A percentile compares a stretch with the other conserved stretches of the same genome.
Evolutionary conservation across 176 grass and related monocot genomes (phyloP).

Genomic region (Oryza nivara): DNA sequence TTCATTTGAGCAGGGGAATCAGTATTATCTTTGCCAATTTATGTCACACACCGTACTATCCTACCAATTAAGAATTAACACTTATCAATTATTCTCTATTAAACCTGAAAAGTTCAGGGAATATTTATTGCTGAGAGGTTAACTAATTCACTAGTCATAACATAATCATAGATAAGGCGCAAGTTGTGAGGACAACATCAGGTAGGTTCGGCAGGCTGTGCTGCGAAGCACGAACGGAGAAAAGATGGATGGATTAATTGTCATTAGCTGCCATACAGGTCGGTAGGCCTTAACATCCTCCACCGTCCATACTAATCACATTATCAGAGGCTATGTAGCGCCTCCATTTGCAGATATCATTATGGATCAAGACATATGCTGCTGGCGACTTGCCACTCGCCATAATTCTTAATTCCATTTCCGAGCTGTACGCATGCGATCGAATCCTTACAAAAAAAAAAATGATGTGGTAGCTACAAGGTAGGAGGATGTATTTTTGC

Average conservation of each 20-base stretch:
- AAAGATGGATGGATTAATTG: background rate
- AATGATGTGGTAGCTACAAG: background rate
- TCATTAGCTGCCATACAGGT: slow-evolving; percentile 23
- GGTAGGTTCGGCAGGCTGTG: slow-evolving; percentile 21
- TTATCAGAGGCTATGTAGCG: background rate
- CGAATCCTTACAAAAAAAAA: background rate
- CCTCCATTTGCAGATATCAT: background rate
- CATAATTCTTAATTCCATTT: slow-evolving; percentile 4
- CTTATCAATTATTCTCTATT: background rate
- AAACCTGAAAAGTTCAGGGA: background rate
- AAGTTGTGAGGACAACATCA: slow-evolving; percentile 25
- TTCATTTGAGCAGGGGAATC: background rate
- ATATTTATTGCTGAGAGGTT: background rate
- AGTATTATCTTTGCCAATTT: slow-evolving; percentile 10
- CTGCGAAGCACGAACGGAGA: background rate
- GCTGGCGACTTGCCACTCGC: slow-evolving; percentile 30
- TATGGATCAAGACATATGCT: background rate
- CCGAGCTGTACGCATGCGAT: background rate
- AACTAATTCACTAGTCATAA: background rate
- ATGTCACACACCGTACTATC: background rate
- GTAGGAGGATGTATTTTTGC: background rate
- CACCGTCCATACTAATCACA: background rate
- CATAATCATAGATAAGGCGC: background rate
- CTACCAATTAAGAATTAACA: background rate
- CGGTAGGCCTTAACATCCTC: slow-evolving; percentile 40